These are phyloP conservation scores for Juglanconis juglandina DNA, from an alignment of 2,329 filamentous ascomycete genomes.

Conservation along the genomic window DNA sequence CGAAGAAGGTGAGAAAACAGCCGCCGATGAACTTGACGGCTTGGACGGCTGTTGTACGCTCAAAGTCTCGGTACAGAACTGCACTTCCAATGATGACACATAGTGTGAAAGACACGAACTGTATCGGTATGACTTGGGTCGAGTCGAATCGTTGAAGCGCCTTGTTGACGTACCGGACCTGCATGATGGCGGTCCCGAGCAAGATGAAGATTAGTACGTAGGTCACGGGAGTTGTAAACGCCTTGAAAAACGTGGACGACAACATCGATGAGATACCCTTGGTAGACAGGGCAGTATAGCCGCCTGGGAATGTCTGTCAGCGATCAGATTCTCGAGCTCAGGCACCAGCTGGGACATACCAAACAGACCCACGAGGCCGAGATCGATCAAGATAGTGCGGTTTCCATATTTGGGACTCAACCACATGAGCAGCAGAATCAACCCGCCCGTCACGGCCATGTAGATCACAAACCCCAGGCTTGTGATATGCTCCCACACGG, in stretches of 20 bases:
- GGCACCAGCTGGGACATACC: slow-evolving; percentile 51
- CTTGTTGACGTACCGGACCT: slow-evolving; percentile 93
- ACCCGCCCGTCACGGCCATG: slow-evolving; percentile 66
- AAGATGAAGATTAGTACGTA: slow-evolving; percentile 81
- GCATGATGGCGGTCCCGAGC: slow-evolving; percentile 83
- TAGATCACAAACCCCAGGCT: slow-evolving; percentile 90
- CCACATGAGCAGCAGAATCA: slow-evolving; percentile 78
- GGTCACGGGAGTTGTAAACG: slow-evolving; percentile 86
- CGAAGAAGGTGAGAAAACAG: slow-evolving; percentile 87
- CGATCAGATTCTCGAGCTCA: slow-evolving; percentile 1
- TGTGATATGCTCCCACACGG: slow-evolving; percentile 86
- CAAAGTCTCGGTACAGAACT: slow-evolving; percentile 90
- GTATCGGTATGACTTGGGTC: slow-evolving; percentile 94
- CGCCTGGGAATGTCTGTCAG: slow-evolving; percentile 50
- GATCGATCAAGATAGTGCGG: slow-evolving; percentile 82
- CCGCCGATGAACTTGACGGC: slow-evolving; percentile 84
- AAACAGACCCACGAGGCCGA: slow-evolving; percentile 89
- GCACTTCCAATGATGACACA: slow-evolving; percentile 94
- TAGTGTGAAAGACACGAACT: slow-evolving; percentile 94
- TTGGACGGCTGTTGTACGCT: slow-evolving; percentile 70
- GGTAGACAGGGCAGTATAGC: slow-evolving; percentile 93
- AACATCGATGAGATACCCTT: slow-evolving; percentile 95
- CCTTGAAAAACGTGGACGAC: slow-evolving; percentile 83
- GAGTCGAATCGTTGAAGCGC: slow-evolving; percentile 89
- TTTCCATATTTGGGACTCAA: slow-evolving; percentile 80